Conservation (phyloP, 805 yeast genomes). For the Saitoella complicata region DNA sequence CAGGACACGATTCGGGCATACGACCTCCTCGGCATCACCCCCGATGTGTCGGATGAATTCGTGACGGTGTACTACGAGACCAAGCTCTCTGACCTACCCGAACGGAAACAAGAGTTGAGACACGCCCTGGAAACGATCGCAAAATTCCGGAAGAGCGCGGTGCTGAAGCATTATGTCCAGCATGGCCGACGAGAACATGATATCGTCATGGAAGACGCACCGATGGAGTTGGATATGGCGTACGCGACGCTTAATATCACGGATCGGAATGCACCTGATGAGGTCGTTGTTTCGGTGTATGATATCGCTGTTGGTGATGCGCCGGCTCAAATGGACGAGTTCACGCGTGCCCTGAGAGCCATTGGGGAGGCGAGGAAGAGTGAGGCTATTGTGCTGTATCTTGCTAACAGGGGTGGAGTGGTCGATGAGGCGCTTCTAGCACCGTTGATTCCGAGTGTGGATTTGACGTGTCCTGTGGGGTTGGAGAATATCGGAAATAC, state of each 20-base stretch:
- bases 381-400: slow-evolving; percentile 36
- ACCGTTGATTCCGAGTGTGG: neutral
- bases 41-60: slow-evolving; percentile 12
- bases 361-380: slow-evolving; percentile 43
- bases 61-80: slow-evolving; percentile 11
- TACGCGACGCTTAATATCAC: slow-evolving; percentile 20
- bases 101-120: slow-evolving; percentile 30
- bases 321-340: slow-evolving; percentile 31
- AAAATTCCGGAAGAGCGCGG: slow-evolving; percentile 35
- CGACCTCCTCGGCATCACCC: slow-evolving; percentile 15
- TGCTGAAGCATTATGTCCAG: slow-evolving; percentile 39
- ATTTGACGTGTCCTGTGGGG: slow-evolving; percentile 72
- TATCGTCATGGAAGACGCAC: slow-evolving; percentile 2
- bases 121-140: slow-evolving; percentile 52
- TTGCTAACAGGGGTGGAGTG: slow-evolving; percentile 43
- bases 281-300: slow-evolving; percentile 36
- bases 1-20: slow-evolving; percentile 13
- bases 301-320: slow-evolving; percentile 29
- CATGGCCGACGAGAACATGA: slow-evolving; percentile 8
- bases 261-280: slow-evolving; percentile 27
- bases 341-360: slow-evolving; percentile 35
- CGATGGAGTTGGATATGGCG: slow-evolving; percentile 6
- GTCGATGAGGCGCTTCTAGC: slow-evolving; percentile 1
- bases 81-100: slow-evolving; percentile 22
- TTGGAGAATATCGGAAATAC: slow-evolving; percentile 91